A percentile compares a stretch with the other conserved stretches of the same genome.
These are phyloP conservation scores for Boeremia lycopersici DNA, from an alignment of 2,329 filamentous ascomycete genomes.

Conservation along the genomic window DNA sequence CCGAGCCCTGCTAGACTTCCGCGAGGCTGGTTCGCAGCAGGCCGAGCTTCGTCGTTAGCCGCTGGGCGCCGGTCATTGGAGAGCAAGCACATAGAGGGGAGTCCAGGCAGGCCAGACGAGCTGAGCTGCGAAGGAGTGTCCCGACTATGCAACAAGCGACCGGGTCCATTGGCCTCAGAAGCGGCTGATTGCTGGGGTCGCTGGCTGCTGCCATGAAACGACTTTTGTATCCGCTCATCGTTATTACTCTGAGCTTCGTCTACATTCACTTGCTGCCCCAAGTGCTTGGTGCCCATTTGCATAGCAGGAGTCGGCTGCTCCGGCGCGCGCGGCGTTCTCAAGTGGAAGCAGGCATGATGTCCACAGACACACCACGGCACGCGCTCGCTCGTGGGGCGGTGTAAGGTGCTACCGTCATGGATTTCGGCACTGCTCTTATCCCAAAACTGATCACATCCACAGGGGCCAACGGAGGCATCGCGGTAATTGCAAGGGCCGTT, in stretches of 20 bases:
- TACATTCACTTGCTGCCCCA: conserved; percentile 17
- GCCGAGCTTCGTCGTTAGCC: conserved; percentile 29
- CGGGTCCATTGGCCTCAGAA: conserved; percentile 26
- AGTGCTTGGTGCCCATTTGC: conserved; percentile 15
- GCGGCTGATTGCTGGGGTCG: conserved; percentile 20
- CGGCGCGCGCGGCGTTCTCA: conserved; percentile 31
- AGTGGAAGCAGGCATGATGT: conserved; percentile 64
- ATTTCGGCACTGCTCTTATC: conserved; percentile 42
- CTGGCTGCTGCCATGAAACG: conserved; percentile 20
- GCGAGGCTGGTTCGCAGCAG: conserved; percentile 28
- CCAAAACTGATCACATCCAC: conserved; percentile 63
- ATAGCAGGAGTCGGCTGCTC: conserved; percentile 21
- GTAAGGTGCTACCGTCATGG: conserved; percentile 35
- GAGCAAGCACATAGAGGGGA: conserved; percentile 47
- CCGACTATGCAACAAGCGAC: conserved; percentile 27
- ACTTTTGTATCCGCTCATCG: conserved; percentile 18
- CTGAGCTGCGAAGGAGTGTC: conserved; percentile 39
- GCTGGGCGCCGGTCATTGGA: conserved; percentile 41
- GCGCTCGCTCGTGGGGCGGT: conserved; percentile 34
- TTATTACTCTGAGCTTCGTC: conserved; percentile 13
- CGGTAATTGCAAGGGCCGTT: conserved; percentile 60
- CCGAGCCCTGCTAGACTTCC: conserved; percentile 38
- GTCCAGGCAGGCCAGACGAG: conserved; percentile 42
- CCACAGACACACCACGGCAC: conserved; percentile 59
- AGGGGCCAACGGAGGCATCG: conserved; percentile 54